Base-by-base conservation (phyloP, 2,329 filamentous ascomycete species). In the Colletotrichum viniferum region DNA sequence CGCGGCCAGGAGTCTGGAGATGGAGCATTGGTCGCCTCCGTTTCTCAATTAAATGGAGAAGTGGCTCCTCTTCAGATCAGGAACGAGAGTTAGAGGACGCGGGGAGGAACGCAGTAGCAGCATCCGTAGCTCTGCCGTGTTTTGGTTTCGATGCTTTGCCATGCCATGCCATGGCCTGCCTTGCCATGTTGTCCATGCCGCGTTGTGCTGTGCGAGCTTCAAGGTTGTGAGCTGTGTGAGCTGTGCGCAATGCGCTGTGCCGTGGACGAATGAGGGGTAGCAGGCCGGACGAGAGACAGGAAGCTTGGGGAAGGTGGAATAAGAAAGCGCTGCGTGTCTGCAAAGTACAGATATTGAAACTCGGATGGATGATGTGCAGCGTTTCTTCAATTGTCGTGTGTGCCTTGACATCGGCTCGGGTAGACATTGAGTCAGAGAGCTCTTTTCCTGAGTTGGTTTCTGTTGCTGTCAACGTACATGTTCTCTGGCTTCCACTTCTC, bases 1-100 rank as follows among this genome's bases (percentile, higher is more conserved):
- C 38, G 30, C 38, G 52, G 34, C 10, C 13, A 28, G 43, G 43
- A 52, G 43, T 52, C 62, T 72, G 62, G 62, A 61, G 43, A 43
- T 69, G 34, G 56, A 73, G 69, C 69, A 73, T 58, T 73, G 73
- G 73, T 68, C 63, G 48, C 69, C 26, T 73, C 48, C n/a, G 69
- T 56, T 36, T 60, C 43, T 56, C 30, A 67, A 58, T 63, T 58
- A 68, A 73, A 24, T 73, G 69, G 63, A 52, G 69, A 73, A 58
- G 43, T 73, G 63, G 63, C 58, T 73, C 69, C 68, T 56, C 58
- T 13, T 68, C 56, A 63, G 69, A 68, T 58, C 63, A 68, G 63
- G 63, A 74, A 67, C 30, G 43, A 36, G 64, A 74, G 56, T 67
- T 30, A 26, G 28, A 36, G 58, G 69, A 56, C 69, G 69, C 34